Evolutionary conservation across 345 rosid species (phyloP).

Genomic region (Populus davidiana): DNA sequence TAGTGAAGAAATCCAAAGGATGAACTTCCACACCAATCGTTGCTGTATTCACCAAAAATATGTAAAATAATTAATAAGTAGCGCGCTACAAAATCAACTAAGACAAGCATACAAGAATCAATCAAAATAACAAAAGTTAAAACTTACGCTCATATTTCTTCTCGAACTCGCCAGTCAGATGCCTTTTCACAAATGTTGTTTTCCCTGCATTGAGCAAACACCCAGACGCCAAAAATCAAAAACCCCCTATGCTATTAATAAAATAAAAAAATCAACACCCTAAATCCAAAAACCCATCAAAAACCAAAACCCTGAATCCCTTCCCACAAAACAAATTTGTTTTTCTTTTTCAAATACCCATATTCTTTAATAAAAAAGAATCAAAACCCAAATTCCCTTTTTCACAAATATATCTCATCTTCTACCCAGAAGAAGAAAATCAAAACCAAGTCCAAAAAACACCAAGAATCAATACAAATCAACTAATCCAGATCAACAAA

Average conservation of each 20-base stretch:
- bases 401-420: too few relatives aligned
- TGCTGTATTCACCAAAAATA: slow-evolving; percentile 35
- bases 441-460: background rate
- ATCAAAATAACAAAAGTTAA: background rate
- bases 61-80: background rate
- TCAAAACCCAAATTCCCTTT: background rate
- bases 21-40: slow-evolving; percentile 97
- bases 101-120: background rate
- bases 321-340: too few relatives aligned
- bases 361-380: background rate
- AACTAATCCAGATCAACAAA: background rate
- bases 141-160: slow-evolving; percentile 47
- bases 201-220: slow-evolving; percentile 24
- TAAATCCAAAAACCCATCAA: background rate
- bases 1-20: slow-evolving; percentile 88
- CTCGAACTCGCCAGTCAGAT: slow-evolving; percentile 48
- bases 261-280: background rate
- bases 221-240: background rate
- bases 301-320: background rate
- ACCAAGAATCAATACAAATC: background rate
- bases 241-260: background rate
- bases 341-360: background rate
- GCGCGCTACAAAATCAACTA: background rate
- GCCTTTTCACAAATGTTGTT: slow-evolving; percentile 48
- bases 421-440: too few relatives aligned